Base-by-base conservation (phyloP, 495 filamentous ascomycete species). In the Recurvomyces mirabilis region DNA sequence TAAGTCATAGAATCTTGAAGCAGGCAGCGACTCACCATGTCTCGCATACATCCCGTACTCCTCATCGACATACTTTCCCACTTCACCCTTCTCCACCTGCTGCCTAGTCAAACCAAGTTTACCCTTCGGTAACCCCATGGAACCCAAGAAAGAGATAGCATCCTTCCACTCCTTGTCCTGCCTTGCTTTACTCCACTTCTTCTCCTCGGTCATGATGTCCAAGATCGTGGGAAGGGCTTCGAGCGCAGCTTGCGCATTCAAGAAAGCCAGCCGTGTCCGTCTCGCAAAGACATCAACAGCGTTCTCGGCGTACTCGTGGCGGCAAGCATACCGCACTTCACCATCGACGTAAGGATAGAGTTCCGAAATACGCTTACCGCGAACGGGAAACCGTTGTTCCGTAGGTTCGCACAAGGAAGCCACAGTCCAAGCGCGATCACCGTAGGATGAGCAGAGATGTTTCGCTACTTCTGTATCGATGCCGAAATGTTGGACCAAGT, bases 261-360 rank as follows among this genome's bases (percentile, higher is more conserved):
- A 60, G 66, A 98, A 98, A 11, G 91, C 86, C 47, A 98, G 64
- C 29, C 91, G 72, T 36, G 83, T 98, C 41, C 91, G 70, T 26
- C 91, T 73, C 6, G 89, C 91, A 17, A 98, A 67, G 17, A 96
- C 82, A 60, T 98, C 91, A 10, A 87, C 81, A 2, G 87, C 85
- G 15, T 87, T 95, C 63, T 95, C 86, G 10, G 91, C 91, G 52
- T 94, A 94, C 64, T 98, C 91, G 61, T 94, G 79, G 18, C 80
- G 67, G 23, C 94, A 73, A 15, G 86, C 87, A 55, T 95, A 98
- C 24, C 88, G 75, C 20, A 98, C 74, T 65, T 98, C 91, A 37
- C 91, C 91, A 58, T 96, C 91, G n/a, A 98, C 72, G 60, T 93
- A 98, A 19, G 91, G 91, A 62, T 96, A 96, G 29, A 94, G 70